Evolutionary conservation across 305 asterid species (phyloP), one percentile per base, ranked within the genome.

Genomic region (Euphrasia arctica): DNA sequence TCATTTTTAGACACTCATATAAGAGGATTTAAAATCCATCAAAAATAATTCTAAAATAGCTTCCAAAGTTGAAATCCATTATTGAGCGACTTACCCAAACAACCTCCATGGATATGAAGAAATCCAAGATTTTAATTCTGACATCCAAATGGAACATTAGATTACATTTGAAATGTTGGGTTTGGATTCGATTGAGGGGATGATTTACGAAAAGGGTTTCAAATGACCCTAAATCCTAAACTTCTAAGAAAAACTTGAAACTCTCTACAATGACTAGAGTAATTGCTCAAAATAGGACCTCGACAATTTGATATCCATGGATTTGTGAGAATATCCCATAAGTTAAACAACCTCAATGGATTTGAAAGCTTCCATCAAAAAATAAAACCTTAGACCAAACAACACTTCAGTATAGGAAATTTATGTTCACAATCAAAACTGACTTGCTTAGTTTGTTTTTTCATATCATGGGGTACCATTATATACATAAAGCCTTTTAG

Each of bases 401-500:
- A 54, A 54, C 34, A 18, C 59, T 48, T 25, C 39, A 12, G 9
- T 62, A 9, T 61, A 55, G 47, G 57, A 55, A 66, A 28, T 61
- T 39, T 60, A 34, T 49, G 51, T 14, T 47, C 56, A 18, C 11
- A 18, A 18, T 18, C 22, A 18, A 18, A 43, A 73, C 56, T 60
- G 10, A 57, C 54, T 54, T 15, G 39, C 64, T 27, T 67, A 29
- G 6, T 25, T 28, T 51, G 15, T 51, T 43, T 48, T 54, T 64
- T 47, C 5, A n/a, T 28, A 42, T 27, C 36, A 14, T 58, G 64
- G 22, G n/a, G 62, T 54, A 60, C 34, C 43, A 5, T 68, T 42
- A 64, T 47, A 15, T 39, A 58, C 34, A 34, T 49, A 60, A 15
- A 64, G 25, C 42, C 55, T 68, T 41, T 51, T 28, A 15, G 68